Percentiles rank a stretch among this genome's conserved stretches.
phyloP scores from a whole-genome alignment of 2,329 filamentous ascomycete genomes.

The Biscogniauxia sp. region DNA sequence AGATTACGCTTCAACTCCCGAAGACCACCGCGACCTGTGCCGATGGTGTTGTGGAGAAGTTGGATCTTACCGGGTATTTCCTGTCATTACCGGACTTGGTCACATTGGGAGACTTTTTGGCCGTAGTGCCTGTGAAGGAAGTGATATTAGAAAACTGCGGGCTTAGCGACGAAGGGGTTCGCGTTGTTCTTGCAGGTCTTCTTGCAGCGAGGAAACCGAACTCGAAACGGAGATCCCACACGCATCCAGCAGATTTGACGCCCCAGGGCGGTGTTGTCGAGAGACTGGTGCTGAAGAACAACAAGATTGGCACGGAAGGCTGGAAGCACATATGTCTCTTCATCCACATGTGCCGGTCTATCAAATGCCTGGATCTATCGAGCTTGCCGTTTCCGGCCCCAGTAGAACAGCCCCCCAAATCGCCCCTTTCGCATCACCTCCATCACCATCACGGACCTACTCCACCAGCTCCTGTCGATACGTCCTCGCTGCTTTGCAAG shows the following conservation, averaged over 20 bases:
- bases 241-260: conserved; percentile 37
- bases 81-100: conserved; percentile 80
- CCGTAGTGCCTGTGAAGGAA: conserved; percentile 86
- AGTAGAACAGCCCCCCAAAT: conserved; percentile 18
- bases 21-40: conserved; percentile 64
- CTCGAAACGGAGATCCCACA: conserved; percentile 45
- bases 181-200: conserved; percentile 82
- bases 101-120: conserved; percentile 89
- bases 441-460: conserved; percentile 32
- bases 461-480: conserved; percentile 42
- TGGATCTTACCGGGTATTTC: conserved; percentile 82
- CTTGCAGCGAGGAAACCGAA: conserved; percentile 72
- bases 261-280: conserved; percentile 74
- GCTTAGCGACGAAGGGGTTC: conserved; percentile 79
- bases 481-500: conserved; percentile 67
- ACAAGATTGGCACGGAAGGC: conserved; percentile 81
- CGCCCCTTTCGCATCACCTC: conserved; percentile 22
- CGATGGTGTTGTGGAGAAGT: conserved; percentile 73
- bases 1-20: conserved; percentile 83
- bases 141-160: conserved; percentile 84
- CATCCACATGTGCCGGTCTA: conserved; percentile 81
- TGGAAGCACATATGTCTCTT: conserved; percentile 93
- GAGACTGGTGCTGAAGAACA: conserved; percentile 85
- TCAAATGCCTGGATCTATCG: conserved; percentile 84
- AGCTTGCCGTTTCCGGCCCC: conserved; percentile 70